Conservation (phyloP, 352 stramenopile genomes). For the Nothophytophthora sp. region DNA sequence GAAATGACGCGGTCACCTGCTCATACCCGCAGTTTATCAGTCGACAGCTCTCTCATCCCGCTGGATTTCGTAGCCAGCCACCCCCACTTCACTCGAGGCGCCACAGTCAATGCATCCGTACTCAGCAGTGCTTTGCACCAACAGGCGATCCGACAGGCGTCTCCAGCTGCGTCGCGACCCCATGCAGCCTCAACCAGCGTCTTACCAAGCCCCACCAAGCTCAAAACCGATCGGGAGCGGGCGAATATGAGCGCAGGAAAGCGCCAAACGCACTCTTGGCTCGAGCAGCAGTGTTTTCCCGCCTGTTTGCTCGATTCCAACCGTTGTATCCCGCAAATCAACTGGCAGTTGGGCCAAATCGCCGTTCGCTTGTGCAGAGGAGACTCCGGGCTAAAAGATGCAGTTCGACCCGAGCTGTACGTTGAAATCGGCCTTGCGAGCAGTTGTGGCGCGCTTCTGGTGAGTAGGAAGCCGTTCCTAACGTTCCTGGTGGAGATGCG, state of each 20-base stretch:
- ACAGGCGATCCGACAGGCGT: conserved; percentile 12
- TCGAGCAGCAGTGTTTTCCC: conserved; percentile 30
- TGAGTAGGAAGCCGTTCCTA: conserved; percentile 28
- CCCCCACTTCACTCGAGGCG: conserved; percentile 32
- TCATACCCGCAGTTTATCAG: conserved; percentile 25
- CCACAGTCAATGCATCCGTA: conserved; percentile 19
- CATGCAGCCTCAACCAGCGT: conserved; percentile 20
- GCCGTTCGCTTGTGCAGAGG: conserved; percentile 41
- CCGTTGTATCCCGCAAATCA: conserved; percentile 43
- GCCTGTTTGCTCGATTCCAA: conserved; percentile 17
- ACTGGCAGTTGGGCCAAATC: conserved; percentile 57
- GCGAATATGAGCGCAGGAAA: neutral
- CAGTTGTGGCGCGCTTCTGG: conserved; percentile 46
- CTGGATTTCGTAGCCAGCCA: conserved; percentile 28
- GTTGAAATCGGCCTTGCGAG: conserved; percentile 49
- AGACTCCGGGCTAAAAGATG: conserved; percentile 10
- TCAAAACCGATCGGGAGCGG: conserved; percentile 5
- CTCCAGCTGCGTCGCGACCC: conserved; percentile 11
- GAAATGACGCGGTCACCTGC: conserved; percentile 6
- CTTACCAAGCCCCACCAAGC: conserved; percentile 20
- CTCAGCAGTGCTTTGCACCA: neutral
- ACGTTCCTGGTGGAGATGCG: conserved; percentile 60
- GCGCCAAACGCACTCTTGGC: conserved; percentile 15
- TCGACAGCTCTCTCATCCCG: conserved; percentile 11
- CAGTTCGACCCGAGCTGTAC: conserved; percentile 18